Evolutionary conservation across 371 early-diverging fungal species (phyloP).

Genomic region (Actinomortierella wolfii): DNA sequence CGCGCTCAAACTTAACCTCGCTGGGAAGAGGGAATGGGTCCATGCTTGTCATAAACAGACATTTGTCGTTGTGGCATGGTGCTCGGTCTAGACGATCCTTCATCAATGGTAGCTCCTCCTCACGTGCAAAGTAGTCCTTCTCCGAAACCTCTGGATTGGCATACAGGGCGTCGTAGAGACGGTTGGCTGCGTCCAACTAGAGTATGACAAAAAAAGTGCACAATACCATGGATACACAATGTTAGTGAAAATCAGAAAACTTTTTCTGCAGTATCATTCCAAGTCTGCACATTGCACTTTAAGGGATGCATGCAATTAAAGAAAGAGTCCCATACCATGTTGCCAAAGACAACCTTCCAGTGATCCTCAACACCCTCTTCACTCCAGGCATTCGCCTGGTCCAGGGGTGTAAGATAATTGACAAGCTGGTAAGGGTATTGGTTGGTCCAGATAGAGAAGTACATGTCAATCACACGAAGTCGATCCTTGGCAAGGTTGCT

Average conservation of each 20-base stretch:
- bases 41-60: constrained; percentile 60
- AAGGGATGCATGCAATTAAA: no score
- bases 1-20: constrained; percentile 44
- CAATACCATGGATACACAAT: no score
- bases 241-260: no score
- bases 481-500: constrained; percentile 55
- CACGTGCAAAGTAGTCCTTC: constrained; percentile 57
- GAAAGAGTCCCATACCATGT: constrained; percentile 49
- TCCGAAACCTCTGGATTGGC: constrained; percentile 50
- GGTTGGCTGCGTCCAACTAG: constrained; percentile 60
- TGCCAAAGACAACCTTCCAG: constrained; percentile 49
- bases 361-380: constrained; percentile 47
- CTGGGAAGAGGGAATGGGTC: constrained; percentile 56
- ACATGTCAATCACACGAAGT: constrained; percentile 58
- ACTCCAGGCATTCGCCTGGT: constrained; percentile 50
- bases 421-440: constrained; percentile 68
- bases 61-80: constrained; percentile 61
- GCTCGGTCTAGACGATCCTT: constrained; percentile 56
- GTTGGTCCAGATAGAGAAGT: constrained; percentile 70
- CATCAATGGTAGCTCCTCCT: constrained; percentile 52
- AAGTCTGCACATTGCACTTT: no score
- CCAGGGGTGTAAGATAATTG: constrained; percentile 54
- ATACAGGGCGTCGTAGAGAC: constrained; percentile 52
- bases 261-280: no score
- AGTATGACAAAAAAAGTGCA: no score